These are phyloP conservation scores for Eutrema yunnanense DNA, from an alignment of 345 rosid genomes.

Conservation along the genomic window DNA sequence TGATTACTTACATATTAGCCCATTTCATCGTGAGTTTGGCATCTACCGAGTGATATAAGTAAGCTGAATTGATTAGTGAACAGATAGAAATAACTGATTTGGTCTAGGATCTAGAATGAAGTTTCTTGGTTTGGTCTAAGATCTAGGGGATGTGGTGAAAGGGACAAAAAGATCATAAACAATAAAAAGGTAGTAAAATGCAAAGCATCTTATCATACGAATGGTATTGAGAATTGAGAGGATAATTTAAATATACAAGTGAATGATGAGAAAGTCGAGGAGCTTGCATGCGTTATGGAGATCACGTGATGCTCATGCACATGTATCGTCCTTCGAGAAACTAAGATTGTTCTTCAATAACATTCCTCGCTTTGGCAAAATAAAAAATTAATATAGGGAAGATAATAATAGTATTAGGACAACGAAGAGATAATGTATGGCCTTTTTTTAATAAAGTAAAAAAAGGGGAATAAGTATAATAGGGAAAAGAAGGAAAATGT, in stretches of 20 bases:
- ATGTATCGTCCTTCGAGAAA: slow-evolving; percentile 23
- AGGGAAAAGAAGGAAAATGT: neutral
- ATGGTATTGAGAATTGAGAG: no score
- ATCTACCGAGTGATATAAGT: neutral
- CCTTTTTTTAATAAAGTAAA: neutral
- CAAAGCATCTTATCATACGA: neutral
- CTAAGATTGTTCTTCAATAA: neutral
- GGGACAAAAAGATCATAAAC: neutral
- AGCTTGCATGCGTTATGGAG: slow-evolving; percentile 4
- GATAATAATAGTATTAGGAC: neutral
- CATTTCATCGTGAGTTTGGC: neutral
- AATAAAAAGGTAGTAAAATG: neutral
- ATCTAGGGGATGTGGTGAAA: neutral
- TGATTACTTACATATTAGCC: neutral
- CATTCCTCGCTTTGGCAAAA: no score
- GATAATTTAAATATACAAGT: no score
- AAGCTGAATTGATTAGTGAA: neutral
- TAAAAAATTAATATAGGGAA: neutral
- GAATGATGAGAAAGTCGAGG: slow-evolving; percentile 4
- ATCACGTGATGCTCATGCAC: slow-evolving; percentile 19
- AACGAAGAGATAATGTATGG: neutral
- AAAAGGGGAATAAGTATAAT: neutral
- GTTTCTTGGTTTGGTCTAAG: neutral
- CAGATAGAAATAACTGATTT: neutral
- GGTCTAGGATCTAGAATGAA: neutral